Conservation (phyloP, 163 green algal species). For the Chlamydomonas reinhardtii region DNA sequence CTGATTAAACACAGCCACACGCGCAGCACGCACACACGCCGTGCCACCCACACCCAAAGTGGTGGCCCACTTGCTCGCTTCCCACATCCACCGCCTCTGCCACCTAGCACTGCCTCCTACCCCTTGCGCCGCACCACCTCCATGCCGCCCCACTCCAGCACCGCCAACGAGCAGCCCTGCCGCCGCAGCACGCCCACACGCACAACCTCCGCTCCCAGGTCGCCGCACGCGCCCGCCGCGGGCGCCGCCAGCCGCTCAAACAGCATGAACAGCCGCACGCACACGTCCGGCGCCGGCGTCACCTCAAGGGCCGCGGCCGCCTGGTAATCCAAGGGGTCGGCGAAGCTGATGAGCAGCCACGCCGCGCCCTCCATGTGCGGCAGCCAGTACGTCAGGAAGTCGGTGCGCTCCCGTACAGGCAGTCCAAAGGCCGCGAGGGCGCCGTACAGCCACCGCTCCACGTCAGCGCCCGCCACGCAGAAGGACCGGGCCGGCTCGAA, state of each 20-base stretch:
- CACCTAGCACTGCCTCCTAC: no score
- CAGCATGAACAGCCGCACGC: conserved; percentile 17
- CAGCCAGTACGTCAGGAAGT: conserved; percentile 19
- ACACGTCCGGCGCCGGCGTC: not conserved
- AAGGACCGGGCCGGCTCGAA: not conserved
- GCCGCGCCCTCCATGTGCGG: conserved; percentile 19
- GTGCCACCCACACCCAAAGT: no score
- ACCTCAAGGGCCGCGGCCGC: not conserved
- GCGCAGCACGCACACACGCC: no score
- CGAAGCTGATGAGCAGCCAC: conserved; percentile 1
- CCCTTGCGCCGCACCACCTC: not conserved
- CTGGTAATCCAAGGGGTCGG: not conserved
- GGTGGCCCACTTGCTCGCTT: no score
- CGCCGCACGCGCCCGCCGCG: not conserved
- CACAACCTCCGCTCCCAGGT: not conserved
- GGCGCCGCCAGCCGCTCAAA: conserved; percentile 14
- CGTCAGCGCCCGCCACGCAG: conserved; percentile 3
- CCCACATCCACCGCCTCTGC: no score
- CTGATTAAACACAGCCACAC: no score
- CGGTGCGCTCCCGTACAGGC: conserved; percentile 5
- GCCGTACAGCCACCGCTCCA: conserved; percentile 11
- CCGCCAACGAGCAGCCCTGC: not conserved
- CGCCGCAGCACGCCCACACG: conserved; percentile 21
- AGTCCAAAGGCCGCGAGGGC: not conserved
- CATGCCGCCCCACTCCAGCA: conserved; percentile 30